Percentiles rank a stretch among this genome's conserved stretches.
phyloP scores from a whole-genome alignment of 1,284 basidiomycete species.

The Ustilago hordei region DNA sequence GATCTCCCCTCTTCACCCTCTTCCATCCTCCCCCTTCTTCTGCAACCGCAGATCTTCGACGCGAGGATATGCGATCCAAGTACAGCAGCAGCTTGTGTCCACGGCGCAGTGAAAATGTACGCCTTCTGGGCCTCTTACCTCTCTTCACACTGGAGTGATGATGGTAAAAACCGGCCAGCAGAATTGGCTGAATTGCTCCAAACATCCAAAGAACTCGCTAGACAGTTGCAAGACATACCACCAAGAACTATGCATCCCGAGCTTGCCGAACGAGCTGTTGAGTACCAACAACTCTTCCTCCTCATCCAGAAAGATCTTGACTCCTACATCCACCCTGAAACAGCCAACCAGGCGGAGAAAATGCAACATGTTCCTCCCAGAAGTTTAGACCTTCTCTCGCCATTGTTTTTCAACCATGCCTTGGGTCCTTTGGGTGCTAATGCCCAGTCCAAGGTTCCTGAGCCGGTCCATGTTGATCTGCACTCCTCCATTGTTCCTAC shows the following conservation, averaged over 20 bases:
- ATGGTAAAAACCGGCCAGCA: constrained; percentile 74
- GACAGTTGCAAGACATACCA: constrained; percentile 74
- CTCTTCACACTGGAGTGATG: constrained; percentile 81
- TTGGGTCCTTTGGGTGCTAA: constrained; percentile 84
- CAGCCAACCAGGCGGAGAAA: background rate
- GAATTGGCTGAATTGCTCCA: constrained; percentile 77
- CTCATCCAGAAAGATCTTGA: constrained; percentile 85
- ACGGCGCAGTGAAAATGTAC: constrained; percentile 86
- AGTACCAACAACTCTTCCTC: constrained; percentile 81
- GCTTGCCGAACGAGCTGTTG: constrained; percentile 89
- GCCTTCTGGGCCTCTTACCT: constrained; percentile 83
- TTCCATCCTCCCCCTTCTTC: constrained; percentile 72
- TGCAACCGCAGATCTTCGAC: constrained; percentile 68
- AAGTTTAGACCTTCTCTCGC: constrained; percentile 85
- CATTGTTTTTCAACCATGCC: constrained; percentile 83
- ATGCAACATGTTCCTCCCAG: constrained; percentile 74
- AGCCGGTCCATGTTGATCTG: constrained; percentile 87
- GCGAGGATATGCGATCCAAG: constrained; percentile 25
- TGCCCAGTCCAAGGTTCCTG: constrained; percentile 82
- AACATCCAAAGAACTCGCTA: constrained; percentile 75
- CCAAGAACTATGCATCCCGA: constrained; percentile 78
- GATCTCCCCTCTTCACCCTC: constrained; percentile 62
- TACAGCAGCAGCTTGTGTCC: constrained; percentile 74
- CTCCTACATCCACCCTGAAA: background rate
- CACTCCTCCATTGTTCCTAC: constrained; percentile 82